Conservation (phyloP, 495 filamentous ascomycete genomes). For the Penicillium parvum region DNA sequence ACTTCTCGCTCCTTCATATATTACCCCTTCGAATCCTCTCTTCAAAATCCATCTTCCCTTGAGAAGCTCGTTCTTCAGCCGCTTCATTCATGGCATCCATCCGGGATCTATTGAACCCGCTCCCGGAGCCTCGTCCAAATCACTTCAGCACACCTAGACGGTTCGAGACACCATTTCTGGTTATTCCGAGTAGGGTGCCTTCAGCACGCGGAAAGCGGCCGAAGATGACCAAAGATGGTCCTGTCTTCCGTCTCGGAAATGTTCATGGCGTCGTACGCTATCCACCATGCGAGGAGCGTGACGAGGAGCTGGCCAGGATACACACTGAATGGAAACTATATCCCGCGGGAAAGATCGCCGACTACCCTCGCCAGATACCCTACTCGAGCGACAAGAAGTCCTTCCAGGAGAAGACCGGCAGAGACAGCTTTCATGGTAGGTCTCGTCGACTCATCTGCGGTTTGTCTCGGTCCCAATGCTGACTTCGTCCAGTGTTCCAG, state of each 20-base stretch:
- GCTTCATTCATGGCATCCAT: slow-evolving; percentile 29
- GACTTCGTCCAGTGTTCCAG: slow-evolving; percentile 63
- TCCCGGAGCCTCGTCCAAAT: too few relatives aligned
- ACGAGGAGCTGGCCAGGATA: slow-evolving; percentile 49
- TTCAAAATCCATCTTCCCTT: too few relatives aligned
- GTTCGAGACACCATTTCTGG: too few relatives aligned
- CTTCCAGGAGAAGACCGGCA: slow-evolving; percentile 77
- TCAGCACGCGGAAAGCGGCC: slow-evolving; percentile 39
- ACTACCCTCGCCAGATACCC: slow-evolving; percentile 74
- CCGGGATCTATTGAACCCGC: slow-evolving; percentile 29
- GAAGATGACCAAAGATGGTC: slow-evolving; percentile 57
- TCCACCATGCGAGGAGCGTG: slow-evolving; percentile 59
- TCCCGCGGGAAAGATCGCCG: slow-evolving; percentile 63
- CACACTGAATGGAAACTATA: slow-evolving; percentile 59
- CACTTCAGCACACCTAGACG: too few relatives aligned
- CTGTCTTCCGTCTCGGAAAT: slow-evolving; percentile 53
- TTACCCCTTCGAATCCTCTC: not conserved
- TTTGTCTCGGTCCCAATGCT: not conserved
- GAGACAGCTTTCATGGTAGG: slow-evolving; percentile 82
- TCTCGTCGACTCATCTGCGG: not conserved
- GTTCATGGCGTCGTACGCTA: slow-evolving; percentile 62
- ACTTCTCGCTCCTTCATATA: slow-evolving; percentile 3
- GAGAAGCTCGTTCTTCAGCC: not conserved
- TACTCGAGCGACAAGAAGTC: slow-evolving; percentile 91
- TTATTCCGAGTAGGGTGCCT: too few relatives aligned